Base-by-base conservation (phyloP, 108 stramenopile genomes). In the Cyclostephanos tholiformis region DNA sequence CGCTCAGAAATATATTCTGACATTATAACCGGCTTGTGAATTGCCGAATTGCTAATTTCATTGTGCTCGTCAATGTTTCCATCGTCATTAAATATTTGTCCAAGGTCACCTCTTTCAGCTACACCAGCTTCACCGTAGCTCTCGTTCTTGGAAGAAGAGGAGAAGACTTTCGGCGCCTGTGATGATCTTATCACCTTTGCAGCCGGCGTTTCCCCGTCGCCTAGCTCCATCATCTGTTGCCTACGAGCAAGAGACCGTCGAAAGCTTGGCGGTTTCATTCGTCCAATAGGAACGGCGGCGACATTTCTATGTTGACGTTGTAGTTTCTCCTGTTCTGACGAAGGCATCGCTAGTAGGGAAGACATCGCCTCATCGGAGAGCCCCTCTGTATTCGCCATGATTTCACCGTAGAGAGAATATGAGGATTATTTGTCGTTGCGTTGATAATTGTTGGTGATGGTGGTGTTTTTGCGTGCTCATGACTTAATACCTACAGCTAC, bases 371-470 rank as follows among this genome's bases (percentile, higher is more conserved):
- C 89, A 65, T 92, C 91, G 35, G 87, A 63, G 63, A 92, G 51
- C 29, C 91, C 88, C 64, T 92, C 86, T 43, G 88, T 89, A 60
- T 92, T 92, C 9, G 91, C 91, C 91, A 92, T 92, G 48, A 32
- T 87, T 8, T 32, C 2, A 38, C 32, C 23, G 63, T 2, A 46
- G 70, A n/a, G 4, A 26, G 6, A 20, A 23, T 65, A n/a, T 29
- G 8, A 25, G n/a, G 26, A 29, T 20, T 7, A 23, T 46, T 49
- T 20, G 35, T 13, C 8, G 0, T 20, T 5, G 43, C 13, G 30
- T 60, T 29, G 35, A 30, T 16, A 30, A 35, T 13, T 10, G 59
- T 2, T 36, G 59, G 59, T 2, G 23, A 8, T 9, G 53, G 25
- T 26, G 26, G 3, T 55, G 53, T 26, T 55, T 4, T n/a, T n/a